Percentiles rank a stretch among this genome's conserved stretches.
Evolutionary conservation across 2,329 filamentous ascomycete species (phyloP).

Genomic region (Davidsoniella neocaledoniae): DNA sequence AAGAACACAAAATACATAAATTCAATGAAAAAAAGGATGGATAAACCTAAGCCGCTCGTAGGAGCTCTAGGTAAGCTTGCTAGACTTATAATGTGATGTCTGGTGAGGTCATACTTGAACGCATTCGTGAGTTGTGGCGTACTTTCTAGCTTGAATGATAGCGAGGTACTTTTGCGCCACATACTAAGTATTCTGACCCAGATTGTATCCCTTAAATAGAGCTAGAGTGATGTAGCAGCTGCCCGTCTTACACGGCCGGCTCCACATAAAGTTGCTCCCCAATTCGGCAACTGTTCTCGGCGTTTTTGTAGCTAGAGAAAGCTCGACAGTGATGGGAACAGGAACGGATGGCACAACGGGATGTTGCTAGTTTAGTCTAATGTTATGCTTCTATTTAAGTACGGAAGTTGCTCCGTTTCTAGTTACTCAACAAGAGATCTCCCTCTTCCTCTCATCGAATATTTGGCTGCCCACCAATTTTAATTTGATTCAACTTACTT

Average conservation of each 20-base stretch:
- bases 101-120: not conserved
- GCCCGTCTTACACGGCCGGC: no score
- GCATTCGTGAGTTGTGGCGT: not conserved
- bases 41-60: no score
- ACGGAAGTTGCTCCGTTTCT: not conserved
- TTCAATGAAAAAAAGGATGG: no score
- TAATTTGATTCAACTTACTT: slow-evolving; percentile 1
- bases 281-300: not conserved
- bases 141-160: not conserved
- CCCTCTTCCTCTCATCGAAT: not conserved
- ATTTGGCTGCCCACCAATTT: slow-evolving; percentile 1
- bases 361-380: not conserved
- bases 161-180: not conserved
- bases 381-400: not conserved
- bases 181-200: not conserved
- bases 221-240: not conserved
- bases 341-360: not conserved
- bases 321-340: no score
- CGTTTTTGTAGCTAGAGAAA: not conserved
- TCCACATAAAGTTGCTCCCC: not conserved
- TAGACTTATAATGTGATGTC: no score
- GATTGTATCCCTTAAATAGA: not conserved
- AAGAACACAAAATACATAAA: no score
- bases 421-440: not conserved
- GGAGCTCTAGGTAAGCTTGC: no score